Conservation (phyloP, 2,329 filamentous ascomycete species). For the Pyrenophora seminiperda region DNA sequence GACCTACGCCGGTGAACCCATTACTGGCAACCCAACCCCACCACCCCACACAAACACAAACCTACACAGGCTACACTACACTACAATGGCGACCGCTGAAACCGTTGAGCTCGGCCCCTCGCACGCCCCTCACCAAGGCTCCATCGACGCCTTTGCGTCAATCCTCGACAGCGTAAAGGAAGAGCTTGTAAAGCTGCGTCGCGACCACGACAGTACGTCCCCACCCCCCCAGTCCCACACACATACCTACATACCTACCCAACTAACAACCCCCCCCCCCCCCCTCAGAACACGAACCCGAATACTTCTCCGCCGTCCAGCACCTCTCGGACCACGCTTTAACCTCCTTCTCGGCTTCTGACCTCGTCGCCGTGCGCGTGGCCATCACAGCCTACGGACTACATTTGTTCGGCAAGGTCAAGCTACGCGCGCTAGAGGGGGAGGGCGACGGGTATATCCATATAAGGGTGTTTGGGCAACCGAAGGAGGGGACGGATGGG, state of each 20-base stretch:
- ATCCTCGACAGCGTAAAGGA: conserved; percentile 41
- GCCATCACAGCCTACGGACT: conserved; percentile 41
- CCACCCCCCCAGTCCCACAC: too few species aligned
- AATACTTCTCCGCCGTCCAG: conserved; percentile 48
- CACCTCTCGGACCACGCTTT: conserved; percentile 48
- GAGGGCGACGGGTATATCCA: conserved; percentile 36
- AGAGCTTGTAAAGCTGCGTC: conserved; percentile 43
- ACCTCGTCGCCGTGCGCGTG: conserved; percentile 38
- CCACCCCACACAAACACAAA: neutral
- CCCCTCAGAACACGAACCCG: conserved; percentile 43
- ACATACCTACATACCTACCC: neutral
- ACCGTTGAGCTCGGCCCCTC: conserved; percentile 40
- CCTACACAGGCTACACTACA: too few species aligned
- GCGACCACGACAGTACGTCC: conserved; percentile 40
- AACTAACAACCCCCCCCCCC: neutral
- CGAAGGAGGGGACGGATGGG: conserved; percentile 43
- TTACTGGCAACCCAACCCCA: too few species aligned
- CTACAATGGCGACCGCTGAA: conserved; percentile 47
- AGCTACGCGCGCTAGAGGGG: conserved; percentile 27
- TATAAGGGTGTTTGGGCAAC: conserved; percentile 38
- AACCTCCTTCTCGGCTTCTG: conserved; percentile 30
- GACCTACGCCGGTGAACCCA: too few species aligned
- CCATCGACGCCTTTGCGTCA: conserved; percentile 40
- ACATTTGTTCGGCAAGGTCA: conserved; percentile 41
- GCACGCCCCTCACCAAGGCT: conserved; percentile 44